Base-by-base conservation (phyloP, 1,284 basidiomycete species). In the Cutaneotrichosporon curvatum region DNA sequence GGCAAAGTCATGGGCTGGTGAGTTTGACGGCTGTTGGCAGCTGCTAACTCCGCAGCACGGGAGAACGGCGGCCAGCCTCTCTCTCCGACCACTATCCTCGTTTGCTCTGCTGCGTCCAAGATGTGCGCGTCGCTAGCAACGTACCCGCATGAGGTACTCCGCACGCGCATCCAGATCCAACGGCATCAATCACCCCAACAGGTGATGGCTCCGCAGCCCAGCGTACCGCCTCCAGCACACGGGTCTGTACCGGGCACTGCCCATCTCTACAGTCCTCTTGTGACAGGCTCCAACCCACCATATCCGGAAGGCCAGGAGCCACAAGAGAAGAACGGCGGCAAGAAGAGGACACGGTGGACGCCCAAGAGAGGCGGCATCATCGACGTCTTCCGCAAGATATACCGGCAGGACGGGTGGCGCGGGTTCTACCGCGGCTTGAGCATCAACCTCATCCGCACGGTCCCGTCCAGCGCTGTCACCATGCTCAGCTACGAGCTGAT, bases 71-170 rank as follows among this genome's bases (percentile, higher is more conserved):
- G 75, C 50, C 63, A 69, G 61, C 65, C 83, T 1, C 70, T 94
- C 6, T 74, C 81, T 2, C 80, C 81, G 5, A 70, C 76, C 23
- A 78, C 81, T 16, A 91, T 96, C 55, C 81, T 96, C 12, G 68
- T 82, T 3, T 94, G 89, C 72, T 91, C 88, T 18, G 87, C 87
- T 8, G 72, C 82, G 18, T 84, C 89, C 28, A 96, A 96, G 70
- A 94, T 95, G 87, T 82, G 86, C 2, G 92, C 91, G 3, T 91
- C 89, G 11, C 74, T 95, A 20, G 84, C 84, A 20, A 96, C 92
- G 23, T 96, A 96, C 70, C 92, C 92, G 0, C 91, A 96, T 69
- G 91, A 96, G 72, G 92, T 96, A 35, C 78, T 96, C 16, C 84
- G 91, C 10, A 96, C 91, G 21, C 81, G 90, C 5, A 73, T 95